phyloP scores from a whole-genome alignment of 2,329 filamentous ascomycete species.

The Arthrinium puccinioides region DNA sequence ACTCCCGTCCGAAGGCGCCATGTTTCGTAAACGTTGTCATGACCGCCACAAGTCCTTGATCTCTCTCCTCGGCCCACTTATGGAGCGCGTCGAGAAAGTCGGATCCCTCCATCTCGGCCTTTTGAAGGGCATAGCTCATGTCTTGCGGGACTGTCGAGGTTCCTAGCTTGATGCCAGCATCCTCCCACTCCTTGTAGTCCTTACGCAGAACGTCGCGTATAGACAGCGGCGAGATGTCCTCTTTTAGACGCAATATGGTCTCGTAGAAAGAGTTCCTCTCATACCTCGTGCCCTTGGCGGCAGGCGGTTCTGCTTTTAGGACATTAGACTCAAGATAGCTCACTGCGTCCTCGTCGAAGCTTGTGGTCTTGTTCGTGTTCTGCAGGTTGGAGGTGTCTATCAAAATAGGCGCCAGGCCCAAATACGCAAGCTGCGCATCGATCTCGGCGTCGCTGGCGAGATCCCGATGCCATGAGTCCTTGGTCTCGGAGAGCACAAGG shows the following conservation, averaged over 20 bases:
- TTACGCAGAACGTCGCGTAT: slow-evolving; percentile 67
- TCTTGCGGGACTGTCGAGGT: slow-evolving; percentile 58
- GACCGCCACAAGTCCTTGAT: slow-evolving; percentile 55
- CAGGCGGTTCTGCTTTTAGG: neutral
- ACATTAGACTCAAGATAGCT: slow-evolving; percentile 48
- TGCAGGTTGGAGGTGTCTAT: slow-evolving; percentile 65
- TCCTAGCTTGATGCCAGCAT: slow-evolving; percentile 50
- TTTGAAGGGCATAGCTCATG: slow-evolving; percentile 51
- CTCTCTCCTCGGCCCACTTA: slow-evolving; percentile 46
- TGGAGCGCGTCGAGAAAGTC: slow-evolving; percentile 41
- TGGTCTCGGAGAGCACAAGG: slow-evolving; percentile 55
- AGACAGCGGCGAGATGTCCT: slow-evolving; percentile 53
- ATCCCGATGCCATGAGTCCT: slow-evolving; percentile 49
- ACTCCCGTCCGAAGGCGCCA: slow-evolving; percentile 55
- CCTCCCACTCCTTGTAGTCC: slow-evolving; percentile 77
- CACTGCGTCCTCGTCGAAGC: slow-evolving; percentile 51
- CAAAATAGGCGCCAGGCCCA: slow-evolving; percentile 64
- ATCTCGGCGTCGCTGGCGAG: slow-evolving; percentile 30
- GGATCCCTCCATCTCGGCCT: slow-evolving; percentile 36
- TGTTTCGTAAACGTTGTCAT: slow-evolving; percentile 59
- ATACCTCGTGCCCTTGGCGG: slow-evolving; percentile 30
- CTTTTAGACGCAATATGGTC: slow-evolving; percentile 56
- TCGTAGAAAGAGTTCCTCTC: slow-evolving; percentile 49
- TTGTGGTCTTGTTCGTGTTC: slow-evolving; percentile 55
- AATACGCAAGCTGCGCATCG: slow-evolving; percentile 55